Percentiles rank a stretch among this genome's conserved stretches.
Conservation (phyloP, 768 basidiomycete genomes). For the Hortiboletus flavorubellus region DNA sequence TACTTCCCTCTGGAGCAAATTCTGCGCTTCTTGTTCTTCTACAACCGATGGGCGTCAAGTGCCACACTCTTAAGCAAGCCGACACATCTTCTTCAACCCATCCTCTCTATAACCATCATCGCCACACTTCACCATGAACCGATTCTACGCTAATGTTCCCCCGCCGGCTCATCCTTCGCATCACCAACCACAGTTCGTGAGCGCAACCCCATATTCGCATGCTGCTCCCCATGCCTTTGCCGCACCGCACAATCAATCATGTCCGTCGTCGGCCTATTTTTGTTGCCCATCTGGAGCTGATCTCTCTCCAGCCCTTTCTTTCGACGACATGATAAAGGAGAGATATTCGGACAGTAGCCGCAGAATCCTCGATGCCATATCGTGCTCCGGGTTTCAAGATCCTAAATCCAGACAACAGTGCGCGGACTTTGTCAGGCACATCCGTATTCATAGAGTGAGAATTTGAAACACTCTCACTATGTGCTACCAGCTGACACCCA, state of each 20-base stretch:
- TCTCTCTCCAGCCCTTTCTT: background rate
- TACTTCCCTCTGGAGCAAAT: background rate
- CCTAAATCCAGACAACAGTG: background rate
- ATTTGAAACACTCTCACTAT: background rate
- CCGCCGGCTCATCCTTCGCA: background rate
- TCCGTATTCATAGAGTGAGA: slow-evolving; percentile 23
- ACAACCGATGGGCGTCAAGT: background rate
- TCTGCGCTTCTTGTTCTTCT: background rate
- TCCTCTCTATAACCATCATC: background rate
- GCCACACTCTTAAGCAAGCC: background rate
- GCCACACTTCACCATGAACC: slow-evolving; percentile 4
- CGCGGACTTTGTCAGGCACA: background rate
- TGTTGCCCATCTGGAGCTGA: background rate
- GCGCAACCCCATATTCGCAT: background rate
- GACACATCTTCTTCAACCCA: background rate
- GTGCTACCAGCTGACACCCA: slow-evolving; percentile 3
- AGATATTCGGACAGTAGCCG: background rate
- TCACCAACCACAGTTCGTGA: background rate
- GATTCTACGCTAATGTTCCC: background rate
- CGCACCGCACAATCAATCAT: background rate
- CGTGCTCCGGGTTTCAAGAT: background rate
- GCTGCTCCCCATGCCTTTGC: background rate
- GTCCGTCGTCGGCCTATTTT: slow-evolving; percentile 10
- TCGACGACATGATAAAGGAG: slow-evolving; percentile 4
- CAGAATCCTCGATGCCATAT: slow-evolving; percentile 5